Evolutionary conservation across 768 basidiomycete species (phyloP).

Genomic region (Suillus ampliporus): DNA sequence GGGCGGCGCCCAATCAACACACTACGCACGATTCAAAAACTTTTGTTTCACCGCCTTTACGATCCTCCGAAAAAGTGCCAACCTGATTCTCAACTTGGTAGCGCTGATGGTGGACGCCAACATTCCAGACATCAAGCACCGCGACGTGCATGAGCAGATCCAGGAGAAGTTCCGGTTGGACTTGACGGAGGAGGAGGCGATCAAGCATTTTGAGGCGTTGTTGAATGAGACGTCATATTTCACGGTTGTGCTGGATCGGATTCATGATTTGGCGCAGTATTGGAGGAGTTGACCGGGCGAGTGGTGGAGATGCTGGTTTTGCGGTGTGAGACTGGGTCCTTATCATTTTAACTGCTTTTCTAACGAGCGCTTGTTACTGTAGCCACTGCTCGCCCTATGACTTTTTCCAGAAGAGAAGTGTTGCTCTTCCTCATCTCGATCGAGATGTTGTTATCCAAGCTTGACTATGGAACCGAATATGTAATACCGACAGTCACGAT

Average conservation of each 20-base stretch:
- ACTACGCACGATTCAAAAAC: slow-evolving; percentile 95
- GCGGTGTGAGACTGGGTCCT: too few relatives aligned
- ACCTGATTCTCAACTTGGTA: slow-evolving; percentile 94
- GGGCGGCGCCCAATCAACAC: slow-evolving; percentile 96
- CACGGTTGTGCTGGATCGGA: slow-evolving; percentile 90
- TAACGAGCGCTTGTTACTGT: background rate
- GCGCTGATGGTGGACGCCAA: slow-evolving; percentile 98
- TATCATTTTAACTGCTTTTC: background rate
- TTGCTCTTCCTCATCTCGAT: too few relatives aligned
- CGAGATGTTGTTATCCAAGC: too few relatives aligned
- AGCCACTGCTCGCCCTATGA: background rate
- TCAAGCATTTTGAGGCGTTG: slow-evolving; percentile 93
- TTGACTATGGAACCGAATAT: too few relatives aligned
- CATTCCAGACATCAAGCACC: slow-evolving; percentile 95
- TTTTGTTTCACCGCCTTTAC: slow-evolving; percentile 99
- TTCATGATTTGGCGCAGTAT: slow-evolving; percentile 91
- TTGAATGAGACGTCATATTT: slow-evolving; percentile 96
- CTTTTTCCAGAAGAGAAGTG: background rate
- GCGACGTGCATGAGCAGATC: slow-evolving; percentile 85
- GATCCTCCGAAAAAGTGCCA: slow-evolving; percentile 94
- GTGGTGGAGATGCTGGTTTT: background rate
- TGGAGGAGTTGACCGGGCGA: slow-evolving; percentile 67
- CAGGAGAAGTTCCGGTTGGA: slow-evolving; percentile 97
- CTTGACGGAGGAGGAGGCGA: slow-evolving; percentile 94
- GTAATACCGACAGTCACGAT: too few relatives aligned